Evolutionary conservation across 257 asterid species (phyloP), one percentile per base, ranked within the genome.

Genomic region (Asclepias syriaca): DNA sequence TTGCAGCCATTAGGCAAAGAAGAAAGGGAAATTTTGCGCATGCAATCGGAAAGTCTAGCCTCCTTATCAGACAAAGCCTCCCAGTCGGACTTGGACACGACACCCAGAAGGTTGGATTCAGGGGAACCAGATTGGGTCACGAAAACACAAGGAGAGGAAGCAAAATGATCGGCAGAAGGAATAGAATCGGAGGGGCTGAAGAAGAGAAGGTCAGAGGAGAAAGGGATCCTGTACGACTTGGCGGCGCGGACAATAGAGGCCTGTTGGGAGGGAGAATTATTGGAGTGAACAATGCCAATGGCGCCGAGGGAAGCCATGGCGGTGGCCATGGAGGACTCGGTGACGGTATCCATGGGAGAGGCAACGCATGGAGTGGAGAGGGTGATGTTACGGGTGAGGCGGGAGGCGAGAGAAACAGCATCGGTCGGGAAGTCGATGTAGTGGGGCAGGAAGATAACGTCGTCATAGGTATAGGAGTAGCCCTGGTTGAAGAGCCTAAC

Each of bases 321-420:
- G 1, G 87, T 81, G 6, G 98, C 94, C 98, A 93, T 93, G 53
- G 94, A 87, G 46, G 96, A 77, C 64, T 93, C 98, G 0, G 96
- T 86, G 46, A 91, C 97, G 27, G 98, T 93, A 73, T 93, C 98
- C 98, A 93, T 91, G 0, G 98, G 98, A 18, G 98, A 93, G 55
- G 98, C 80, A 24, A 93, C 93, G 75, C 96, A 93, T 0, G 98
- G 97, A 12, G 85, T 81, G n/a, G 97, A 85, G 5, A 93, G 87
- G 7, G 83, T 63, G 14, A 93, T 72, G 63, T 80, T 83, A 68
- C 83, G 88, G 86, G 84, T 85, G 75, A 93, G 91, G 74, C 84
- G 82, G 70, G 98, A 85, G 74, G 96, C 77, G 57, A 91, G 90
- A 15, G 89, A 70, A 49, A 93, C 97, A 68, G 92, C 94, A 21